Conservation (phyloP, 176 grass and related monocot genomes). For the Eremochloa ophiuroides region DNA sequence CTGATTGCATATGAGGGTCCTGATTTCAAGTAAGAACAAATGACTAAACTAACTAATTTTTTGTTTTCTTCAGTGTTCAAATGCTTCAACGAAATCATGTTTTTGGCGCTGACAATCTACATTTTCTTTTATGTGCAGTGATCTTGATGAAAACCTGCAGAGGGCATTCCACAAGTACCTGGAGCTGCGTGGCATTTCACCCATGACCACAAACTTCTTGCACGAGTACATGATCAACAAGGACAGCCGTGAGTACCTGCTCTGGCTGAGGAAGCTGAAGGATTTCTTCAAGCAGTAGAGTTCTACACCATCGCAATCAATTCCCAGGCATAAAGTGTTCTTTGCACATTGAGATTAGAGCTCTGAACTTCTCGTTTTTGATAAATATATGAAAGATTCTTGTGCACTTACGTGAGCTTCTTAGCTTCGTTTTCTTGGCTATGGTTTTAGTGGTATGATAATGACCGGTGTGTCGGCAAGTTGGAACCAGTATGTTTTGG, state of each 20-base stretch:
- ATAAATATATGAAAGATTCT: neutral
- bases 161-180: slow-evolving; percentile 92
- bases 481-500: neutral
- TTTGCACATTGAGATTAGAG: slow-evolving; percentile 8
- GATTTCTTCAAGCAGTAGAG: slow-evolving; percentile 58
- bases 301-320: neutral
- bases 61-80: neutral
- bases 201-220: slow-evolving; percentile 82
- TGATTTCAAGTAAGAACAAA: slow-evolving; percentile 74
- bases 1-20: slow-evolving; percentile 77
- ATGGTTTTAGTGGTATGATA: neutral
- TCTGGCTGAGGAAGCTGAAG: slow-evolving; percentile 88
- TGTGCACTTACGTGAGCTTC: neutral
- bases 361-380: too few relatives aligned
- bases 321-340: neutral
- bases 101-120: neutral
- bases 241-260: slow-evolving; percentile 83
- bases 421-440: neutral
- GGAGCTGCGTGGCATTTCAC: slow-evolving; percentile 76
- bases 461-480: neutral
- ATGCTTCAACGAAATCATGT: neutral
- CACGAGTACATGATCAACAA: slow-evolving; percentile 99
- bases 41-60: neutral
- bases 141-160: slow-evolving; percentile 95
- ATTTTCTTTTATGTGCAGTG: slow-evolving; percentile 41